These are phyloP conservation scores for Penicillium herquei DNA, from an alignment of 495 filamentous ascomycete genomes.

Conservation along the genomic window DNA sequence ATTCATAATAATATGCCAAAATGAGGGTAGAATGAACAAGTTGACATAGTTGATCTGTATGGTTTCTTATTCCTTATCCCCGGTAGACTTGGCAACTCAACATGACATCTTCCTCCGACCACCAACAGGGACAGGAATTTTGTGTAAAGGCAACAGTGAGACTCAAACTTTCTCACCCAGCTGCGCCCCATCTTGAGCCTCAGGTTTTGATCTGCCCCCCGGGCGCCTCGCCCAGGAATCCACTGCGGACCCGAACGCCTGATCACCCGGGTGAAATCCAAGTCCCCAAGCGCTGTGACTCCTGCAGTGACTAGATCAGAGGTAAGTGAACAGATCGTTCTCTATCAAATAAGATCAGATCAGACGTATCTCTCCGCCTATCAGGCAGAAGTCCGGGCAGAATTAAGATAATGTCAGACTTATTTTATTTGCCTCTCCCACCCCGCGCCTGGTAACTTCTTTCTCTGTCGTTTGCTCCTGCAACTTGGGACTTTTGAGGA, in stretches of 20 bases:
- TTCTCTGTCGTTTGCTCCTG: slow-evolving; percentile 5
- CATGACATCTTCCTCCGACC: not conserved
- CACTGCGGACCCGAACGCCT: slow-evolving; percentile 2
- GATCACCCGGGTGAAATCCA: not conserved
- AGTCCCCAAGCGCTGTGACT: not conserved
- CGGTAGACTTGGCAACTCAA: not conserved
- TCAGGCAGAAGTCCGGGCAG: not conserved
- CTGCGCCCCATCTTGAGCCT: too few relatives aligned
- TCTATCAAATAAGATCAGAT: not conserved
- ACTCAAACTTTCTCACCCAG: too few relatives aligned
- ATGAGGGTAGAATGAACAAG: too few relatives aligned
- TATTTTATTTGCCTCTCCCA: not conserved
- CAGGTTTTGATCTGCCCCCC: not conserved
- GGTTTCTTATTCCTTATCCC: not conserved
- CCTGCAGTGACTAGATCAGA: not conserved
- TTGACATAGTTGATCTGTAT: too few relatives aligned
- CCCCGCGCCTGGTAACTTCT: not conserved
- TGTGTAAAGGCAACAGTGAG: too few relatives aligned
- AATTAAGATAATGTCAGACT: not conserved
- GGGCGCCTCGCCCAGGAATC: not conserved
- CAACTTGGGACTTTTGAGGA: not conserved
- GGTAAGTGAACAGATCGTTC: not conserved
- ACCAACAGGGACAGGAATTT: not conserved
- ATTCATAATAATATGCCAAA: too few relatives aligned
- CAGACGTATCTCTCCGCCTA: not conserved